Base-by-base conservation (phyloP, 2,329 filamentous ascomycete genomes). In the Scedosporium apiospermum region DNA sequence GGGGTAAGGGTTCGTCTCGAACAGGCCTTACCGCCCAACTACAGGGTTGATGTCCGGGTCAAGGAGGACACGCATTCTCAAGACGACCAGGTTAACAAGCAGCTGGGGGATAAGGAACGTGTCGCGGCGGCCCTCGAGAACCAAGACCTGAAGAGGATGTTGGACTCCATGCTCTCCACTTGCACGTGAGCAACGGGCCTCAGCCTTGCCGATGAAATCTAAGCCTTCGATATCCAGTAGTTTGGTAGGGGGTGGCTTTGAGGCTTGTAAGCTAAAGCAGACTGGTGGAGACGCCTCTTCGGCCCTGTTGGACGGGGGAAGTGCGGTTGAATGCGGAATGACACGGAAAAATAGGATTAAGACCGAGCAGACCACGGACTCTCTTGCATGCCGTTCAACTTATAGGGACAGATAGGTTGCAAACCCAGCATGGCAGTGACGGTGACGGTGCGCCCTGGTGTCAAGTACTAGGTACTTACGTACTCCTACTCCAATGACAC, bases 21-120 rank as follows among this genome's bases (percentile, higher is more conserved):
- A 77, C 89, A 96, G 73, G 89, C 90, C 10, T 80, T 99, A 63
- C 95, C 95, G 3, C 90, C 95, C 41, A 90, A 93, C 70, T 99
- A 95, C 74, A 86, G 95, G 44, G 84, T 98, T 60, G 93, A 98
- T 74, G 91, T 98, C 57, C 85, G 88, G 69, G 96, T 97, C 75
- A 97, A 98, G 75, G 89, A 96, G 75, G 93, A 93, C 65, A 95
- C 92, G n/a, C 95, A 98, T 74, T 91, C 87, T 67, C 96, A 96
- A 65, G 93, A 91, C 57, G 92, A 96, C 66, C 92, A 96, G 73
- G 92, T 97, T 61, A 97, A 96, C 77, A 97, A 97, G 80, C 95
- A 99, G 76, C 79, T 99, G 53, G 90, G 87, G 41, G 95, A 99
- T 77, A 99, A 98, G 80, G 95, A 99, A 78, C 82, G 95, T 65